A percentile compares a stretch with the other conserved stretches of the same genome.
phyloP scores from a whole-genome alignment of 805 yeast species.

The Pichia californica region DNA sequence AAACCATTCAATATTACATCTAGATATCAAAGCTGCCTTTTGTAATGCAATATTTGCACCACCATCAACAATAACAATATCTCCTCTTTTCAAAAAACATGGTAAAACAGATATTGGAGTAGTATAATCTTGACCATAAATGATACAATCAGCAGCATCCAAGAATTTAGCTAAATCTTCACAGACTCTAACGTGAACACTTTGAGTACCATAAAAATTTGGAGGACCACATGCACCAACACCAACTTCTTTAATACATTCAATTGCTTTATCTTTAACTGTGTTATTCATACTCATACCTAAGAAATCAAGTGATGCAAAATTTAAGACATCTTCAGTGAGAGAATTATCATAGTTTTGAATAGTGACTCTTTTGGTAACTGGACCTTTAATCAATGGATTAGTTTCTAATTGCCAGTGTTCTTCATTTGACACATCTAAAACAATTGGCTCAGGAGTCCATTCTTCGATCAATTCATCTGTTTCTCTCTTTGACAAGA shows the following conservation, averaged over 20 bases:
- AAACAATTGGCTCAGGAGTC: conserved; percentile 82
- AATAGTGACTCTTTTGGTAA: conserved; percentile 30
- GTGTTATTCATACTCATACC: conserved; percentile 45
- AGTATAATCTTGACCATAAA: conserved; percentile 90
- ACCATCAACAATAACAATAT: conserved; percentile 80
- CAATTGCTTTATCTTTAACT: conserved; percentile 48
- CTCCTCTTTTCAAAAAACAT: conserved; percentile 93
- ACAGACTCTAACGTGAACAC: conserved; percentile 77
- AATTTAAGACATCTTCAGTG: conserved; percentile 44
- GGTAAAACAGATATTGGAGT: conserved; percentile 86
- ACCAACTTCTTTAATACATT: conserved; percentile 63
- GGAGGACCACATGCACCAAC: conserved; percentile 99
- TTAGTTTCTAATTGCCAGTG: conserved; percentile 55
- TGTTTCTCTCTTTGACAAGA: conserved; percentile 54
- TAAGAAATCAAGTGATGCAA: conserved; percentile 68
- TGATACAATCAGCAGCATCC: conserved; percentile 69
- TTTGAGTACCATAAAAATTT: conserved; percentile 94
- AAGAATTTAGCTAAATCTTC: conserved; percentile 68
- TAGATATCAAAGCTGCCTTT: conserved; percentile 79
- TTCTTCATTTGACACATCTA: conserved; percentile 44
- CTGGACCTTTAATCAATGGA: conserved; percentile 57
- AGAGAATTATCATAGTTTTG: conserved; percentile 21
- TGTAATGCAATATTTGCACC: conserved; percentile 72
- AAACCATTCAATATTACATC: conserved; percentile 78
- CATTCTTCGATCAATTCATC: conserved; percentile 85